Base-by-base conservation (phyloP, 768 basidiomycete species). In the Chalciporus chontae region DNA sequence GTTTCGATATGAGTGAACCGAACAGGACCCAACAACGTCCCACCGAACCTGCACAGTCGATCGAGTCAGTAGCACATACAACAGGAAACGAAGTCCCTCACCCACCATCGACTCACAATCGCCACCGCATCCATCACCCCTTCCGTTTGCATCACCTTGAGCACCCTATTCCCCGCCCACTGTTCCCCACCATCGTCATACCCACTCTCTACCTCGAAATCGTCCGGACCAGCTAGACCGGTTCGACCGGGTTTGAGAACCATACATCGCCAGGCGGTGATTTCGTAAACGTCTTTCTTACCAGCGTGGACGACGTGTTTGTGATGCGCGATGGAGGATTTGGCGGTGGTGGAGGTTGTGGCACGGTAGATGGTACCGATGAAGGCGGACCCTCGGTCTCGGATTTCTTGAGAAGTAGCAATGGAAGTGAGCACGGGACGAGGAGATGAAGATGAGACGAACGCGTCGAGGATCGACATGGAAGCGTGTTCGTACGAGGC, bases 251-350 rank as follows among this genome's bases (percentile, higher is more conserved):
- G 59, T 65, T 83, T 88, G 47, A 87, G 67, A 0, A 75, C 75
- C 84, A 94, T 87, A 58, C 81, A 84, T 29, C 91, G 73, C 84
- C 85, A 93, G 5, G 88, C 91, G 34, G 76, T 72, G 39, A 93
- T 87, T 61, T 87, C 83, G 55, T 90, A 85, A 0, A 85, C 84
- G 10, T 77, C 79, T 37, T 36, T n/a, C 3, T 77, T 80, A 31
- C 72, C 54, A 5, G 71, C 74, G 58, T 89, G 86, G 1, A 81
- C 64, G 37, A 84, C 76, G 48, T 80, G 65, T 52, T 76, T 77
- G 37, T 85, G 65, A 21, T 29, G 27, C 27, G 27, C 27, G 29
- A 10, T 11, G 29, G 29, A 10, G 29, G 21, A 21, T 21, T 21
- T 21, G 21, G 34, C n/a, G 34, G 34, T n/a, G 34, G 34, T 36